These are phyloP conservation scores for Candida sanyiensis DNA, from an alignment of 805 yeast species.

Conservation along the genomic window DNA sequence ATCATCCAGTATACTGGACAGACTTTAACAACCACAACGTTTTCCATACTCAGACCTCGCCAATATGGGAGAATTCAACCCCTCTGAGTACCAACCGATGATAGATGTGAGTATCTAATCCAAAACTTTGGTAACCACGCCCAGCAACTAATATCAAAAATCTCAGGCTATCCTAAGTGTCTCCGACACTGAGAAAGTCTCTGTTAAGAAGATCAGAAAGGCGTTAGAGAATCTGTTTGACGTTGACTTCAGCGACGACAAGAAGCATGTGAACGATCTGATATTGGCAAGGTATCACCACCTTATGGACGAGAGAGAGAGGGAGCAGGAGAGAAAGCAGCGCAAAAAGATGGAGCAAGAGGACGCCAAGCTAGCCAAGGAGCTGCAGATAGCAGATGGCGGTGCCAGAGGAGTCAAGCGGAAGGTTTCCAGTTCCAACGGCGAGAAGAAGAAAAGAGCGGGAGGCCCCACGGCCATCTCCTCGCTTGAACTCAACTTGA, in stretches of 20 bases:
- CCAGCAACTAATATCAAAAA: conserved; percentile 6
- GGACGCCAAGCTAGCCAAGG: conserved; percentile 49
- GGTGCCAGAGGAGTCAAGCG: conserved; percentile 17
- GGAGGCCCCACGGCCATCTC: conserved; percentile 24
- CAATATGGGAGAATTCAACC: conserved; percentile 14
- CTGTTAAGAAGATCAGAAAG: conserved; percentile 64
- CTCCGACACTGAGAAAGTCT: conserved; percentile 61
- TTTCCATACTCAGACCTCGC: no score
- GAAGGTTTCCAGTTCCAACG: conserved; percentile 6
- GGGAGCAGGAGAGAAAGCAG: conserved; percentile 25
- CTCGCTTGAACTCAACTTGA: conserved; percentile 41
- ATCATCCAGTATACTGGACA: no score
- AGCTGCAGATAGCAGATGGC: conserved; percentile 35
- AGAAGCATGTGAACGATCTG: conserved; percentile 53
- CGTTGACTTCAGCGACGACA: conserved; percentile 42
- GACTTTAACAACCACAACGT: no score
- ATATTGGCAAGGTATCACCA: conserved; percentile 54
- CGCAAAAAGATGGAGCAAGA: conserved; percentile 37
- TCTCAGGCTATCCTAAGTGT: conserved; percentile 62
- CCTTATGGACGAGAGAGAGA: conserved; percentile 36
- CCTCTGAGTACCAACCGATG: conserved; percentile 43
- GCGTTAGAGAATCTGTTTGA: conserved; percentile 69
- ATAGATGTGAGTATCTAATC: conserved; percentile 46
- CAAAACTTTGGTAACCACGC: background rate
- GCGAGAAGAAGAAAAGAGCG: conserved; percentile 16